Evolutionary conservation across 2,329 filamentous ascomycete genomes (phyloP).

Genomic region (Nemania sp.): DNA sequence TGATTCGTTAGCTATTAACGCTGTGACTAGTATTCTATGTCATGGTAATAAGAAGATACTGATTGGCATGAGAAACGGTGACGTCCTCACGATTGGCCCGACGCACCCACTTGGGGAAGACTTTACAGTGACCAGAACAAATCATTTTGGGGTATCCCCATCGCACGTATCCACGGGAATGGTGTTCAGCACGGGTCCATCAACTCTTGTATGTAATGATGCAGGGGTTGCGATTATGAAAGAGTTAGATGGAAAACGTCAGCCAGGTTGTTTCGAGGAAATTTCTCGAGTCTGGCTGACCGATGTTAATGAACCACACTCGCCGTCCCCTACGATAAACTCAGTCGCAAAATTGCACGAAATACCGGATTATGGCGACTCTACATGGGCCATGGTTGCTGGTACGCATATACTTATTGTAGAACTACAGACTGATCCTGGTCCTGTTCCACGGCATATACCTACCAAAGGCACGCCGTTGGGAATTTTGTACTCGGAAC

Average conservation of each 20-base stretch:
- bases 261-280: constrained; percentile 51
- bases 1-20: constrained; percentile 50
- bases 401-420: constrained; percentile 65
- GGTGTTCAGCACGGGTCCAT: constrained; percentile 56
- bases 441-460: constrained; percentile 51
- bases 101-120: constrained; percentile 40
- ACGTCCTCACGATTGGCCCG: constrained; percentile 57
- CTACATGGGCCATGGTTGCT: constrained; percentile 63
- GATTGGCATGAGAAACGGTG: constrained; percentile 65
- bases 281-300: constrained; percentile 65
- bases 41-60: constrained; percentile 54
- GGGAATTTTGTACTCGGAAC: constrained; percentile 66
- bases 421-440: constrained; percentile 57
- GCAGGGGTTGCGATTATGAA: constrained; percentile 46
- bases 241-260: constrained; percentile 19
- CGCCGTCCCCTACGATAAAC: constrained; percentile 61
- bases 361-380: constrained; percentile 56
- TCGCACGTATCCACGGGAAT: constrained; percentile 47
- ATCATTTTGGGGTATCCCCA: constrained; percentile 47
- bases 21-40: constrained; percentile 61
- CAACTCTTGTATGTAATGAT: constrained; percentile 58
- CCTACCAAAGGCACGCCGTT: constrained; percentile 58
- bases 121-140: constrained; percentile 37
- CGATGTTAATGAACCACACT: constrained; percentile 60
- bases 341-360: constrained; percentile 59